Evolutionary conservation across 2,329 filamentous ascomycete species (phyloP), one percentile per base, ranked within the genome.

Genomic region (Penicillium sp.): DNA sequence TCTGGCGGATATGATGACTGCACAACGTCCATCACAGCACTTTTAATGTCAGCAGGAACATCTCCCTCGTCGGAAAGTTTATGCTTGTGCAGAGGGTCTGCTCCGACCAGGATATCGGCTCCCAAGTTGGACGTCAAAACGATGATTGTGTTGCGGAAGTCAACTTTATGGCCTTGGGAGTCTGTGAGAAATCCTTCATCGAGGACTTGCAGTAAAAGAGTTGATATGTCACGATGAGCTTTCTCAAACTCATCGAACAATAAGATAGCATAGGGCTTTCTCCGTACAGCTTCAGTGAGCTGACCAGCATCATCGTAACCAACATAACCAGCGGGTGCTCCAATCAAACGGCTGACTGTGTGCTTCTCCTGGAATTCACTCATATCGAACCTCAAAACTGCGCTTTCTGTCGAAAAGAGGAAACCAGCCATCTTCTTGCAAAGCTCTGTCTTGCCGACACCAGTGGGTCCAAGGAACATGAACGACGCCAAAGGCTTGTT

Each of bases 221-320:
- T 88, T 0, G 91, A 95, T 62, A 97, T 97, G 65, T 99, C 94
- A 54, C 90, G 87, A 69, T 97, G 94, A 0, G 93, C 94, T 71
- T 99, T 97, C 70, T 99, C 94, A 65, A 97, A 97, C 70, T 97
- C 94, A 70, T 99, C 94, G 65, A 99, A 96, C 1, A 99, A 81
- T 0, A 99, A 81, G 0, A 99, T 91, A 0, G 93, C 92, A 64
- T 97, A 97, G 0, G 94, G 94, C 72, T 97, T 97, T 59, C 94
- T 84, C 56, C 94, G 85, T 3, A 99, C 91, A 4, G 93, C 92
- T 75, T 99, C 94, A 0, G 94, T 97, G 11, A 99, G 81, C 73
- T 97, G 94, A 0, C 94, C 94, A 3, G 93, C 92, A 68, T 97
- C 94, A 47, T 99, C 94, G 68, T 97, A 97, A 9, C 94, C 94